A percentile compares a stretch with the other conserved stretches of the same genome.
Conservation (phyloP, 2,329 filamentous ascomycete genomes). For the Microcyclosporella mali region DNA sequence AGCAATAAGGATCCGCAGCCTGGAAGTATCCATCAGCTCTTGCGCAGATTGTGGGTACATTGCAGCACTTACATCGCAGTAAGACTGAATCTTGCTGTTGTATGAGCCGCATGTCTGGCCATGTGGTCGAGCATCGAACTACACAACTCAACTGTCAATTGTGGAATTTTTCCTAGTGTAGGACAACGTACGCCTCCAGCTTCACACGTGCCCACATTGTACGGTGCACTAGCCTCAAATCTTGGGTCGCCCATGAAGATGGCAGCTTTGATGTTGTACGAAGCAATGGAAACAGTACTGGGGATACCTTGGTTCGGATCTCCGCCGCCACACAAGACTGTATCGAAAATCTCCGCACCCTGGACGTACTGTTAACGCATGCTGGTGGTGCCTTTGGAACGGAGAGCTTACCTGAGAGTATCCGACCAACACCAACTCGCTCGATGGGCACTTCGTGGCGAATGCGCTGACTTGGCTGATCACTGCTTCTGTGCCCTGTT, state of each 20-base stretch:
- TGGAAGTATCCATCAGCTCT: too few relatives aligned
- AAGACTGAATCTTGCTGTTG: slow-evolving; percentile 54
- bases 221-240: slow-evolving; percentile 49
- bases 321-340: slow-evolving; percentile 55
- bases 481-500: slow-evolving; percentile 45
- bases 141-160: slow-evolving; percentile 14
- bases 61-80: slow-evolving; percentile 49
- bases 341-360: slow-evolving; percentile 55
- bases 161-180: neutral
- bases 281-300: slow-evolving; percentile 34
- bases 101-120: slow-evolving; percentile 53
- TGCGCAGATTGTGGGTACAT: too few relatives aligned
- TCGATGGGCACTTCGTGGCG: slow-evolving; percentile 19
- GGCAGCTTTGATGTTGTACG: slow-evolving; percentile 19
- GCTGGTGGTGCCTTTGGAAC: neutral
- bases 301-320: slow-evolving; percentile 44
- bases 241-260: slow-evolving; percentile 44
- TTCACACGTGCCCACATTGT: slow-evolving; percentile 56
- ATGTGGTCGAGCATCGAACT: slow-evolving; percentile 56
- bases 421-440: slow-evolving; percentile 24
- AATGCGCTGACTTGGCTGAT: slow-evolving; percentile 21
- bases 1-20: slow-evolving; percentile 47
- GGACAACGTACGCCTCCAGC: slow-evolving; percentile 50
- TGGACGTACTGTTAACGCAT: neutral
- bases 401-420: slow-evolving; percentile 27